Evolutionary conservation across 2,329 filamentous ascomycete genomes (phyloP), one percentile per base, ranked within the genome.

Genomic region (Ophiostoma pallidulum): DNA sequence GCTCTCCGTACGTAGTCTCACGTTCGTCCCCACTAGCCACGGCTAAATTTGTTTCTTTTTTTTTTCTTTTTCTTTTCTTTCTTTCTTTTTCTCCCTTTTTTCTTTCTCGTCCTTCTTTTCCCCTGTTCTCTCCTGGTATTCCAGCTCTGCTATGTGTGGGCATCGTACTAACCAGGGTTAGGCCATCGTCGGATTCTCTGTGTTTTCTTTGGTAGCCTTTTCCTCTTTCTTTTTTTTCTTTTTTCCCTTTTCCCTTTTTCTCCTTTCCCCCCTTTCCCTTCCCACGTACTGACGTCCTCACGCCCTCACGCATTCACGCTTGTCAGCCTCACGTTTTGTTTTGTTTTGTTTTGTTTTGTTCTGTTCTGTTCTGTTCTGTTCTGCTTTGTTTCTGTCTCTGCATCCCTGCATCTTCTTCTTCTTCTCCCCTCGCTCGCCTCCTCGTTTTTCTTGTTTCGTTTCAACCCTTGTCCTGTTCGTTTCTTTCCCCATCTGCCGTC

Each of bases 331-430:
- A 16, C 16, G 9, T 44, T 12, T 24, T 35, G 13, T 36, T 36
- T 28, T 32, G 22, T 26, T 31, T 28, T 37, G 35, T 40, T 46
- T 46, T 26, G 33, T 45, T 45, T 31, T 28, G 24, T 22, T 39
- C 26, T 38, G 6, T 16, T 16, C 16, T 13, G 20, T 10, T 45
- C 20, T 37, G 16, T 24, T 46, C 9, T 20, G 38, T 31, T 38
- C 38, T 31, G 33, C 24, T 37, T 38, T 26, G 8, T 31, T 45
- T 33, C 22, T 22, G 18, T 38, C 3, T 12, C 5, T 16, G 10
- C 42, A 32, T 13, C 24, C 38, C 10, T 20, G 24, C 24, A 19
- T 32, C 8, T 4, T 19, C 31, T 35, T 38, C 19, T 38, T 38
- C n/a, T 29, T 24, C 24, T 45, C 16, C 16, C 3, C 18, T 45